Conservation (phyloP, 371 early-diverging fungal genomes). For the Coemansia linderi region DNA sequence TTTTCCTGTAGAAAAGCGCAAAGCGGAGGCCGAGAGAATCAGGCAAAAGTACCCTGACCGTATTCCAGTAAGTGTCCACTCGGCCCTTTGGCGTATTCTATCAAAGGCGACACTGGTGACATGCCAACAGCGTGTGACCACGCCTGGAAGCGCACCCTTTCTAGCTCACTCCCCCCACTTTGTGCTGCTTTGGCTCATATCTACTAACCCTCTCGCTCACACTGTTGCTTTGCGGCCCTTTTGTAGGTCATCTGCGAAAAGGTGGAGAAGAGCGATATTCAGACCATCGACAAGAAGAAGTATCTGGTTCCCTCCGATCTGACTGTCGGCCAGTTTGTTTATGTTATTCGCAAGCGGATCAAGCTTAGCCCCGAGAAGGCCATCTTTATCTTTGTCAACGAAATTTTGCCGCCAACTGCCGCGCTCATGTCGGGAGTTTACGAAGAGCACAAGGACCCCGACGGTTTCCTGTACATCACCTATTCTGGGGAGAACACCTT, state of each 20-base stretch:
- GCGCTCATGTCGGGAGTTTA: conserved; percentile 88
- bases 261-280: conserved; percentile 93
- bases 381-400: conserved; percentile 97
- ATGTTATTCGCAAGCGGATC: conserved; percentile 92
- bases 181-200: background rate
- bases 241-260: conserved; percentile 85
- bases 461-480: conserved; percentile 93
- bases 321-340: conserved; percentile 97
- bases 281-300: conserved; percentile 96
- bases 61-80: conserved; percentile 73
- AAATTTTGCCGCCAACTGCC: conserved; percentile 87
- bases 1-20: conserved; percentile 81
- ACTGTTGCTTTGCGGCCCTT: background rate
- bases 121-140: background rate
- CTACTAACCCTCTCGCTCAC: background rate
- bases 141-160: background rate
- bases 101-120: background rate
- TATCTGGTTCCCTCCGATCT: conserved; percentile 96
- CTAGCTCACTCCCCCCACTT: background rate
- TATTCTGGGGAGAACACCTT: conserved; percentile 88
- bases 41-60: conserved; percentile 96
- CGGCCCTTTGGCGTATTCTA: background rate
- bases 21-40: conserved; percentile 94
- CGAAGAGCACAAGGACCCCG: conserved; percentile 93
- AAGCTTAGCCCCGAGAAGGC: conserved; percentile 94